phyloP scores from a whole-genome alignment of 2,329 filamentous ascomycete species.

The Nemania serpens region DNA sequence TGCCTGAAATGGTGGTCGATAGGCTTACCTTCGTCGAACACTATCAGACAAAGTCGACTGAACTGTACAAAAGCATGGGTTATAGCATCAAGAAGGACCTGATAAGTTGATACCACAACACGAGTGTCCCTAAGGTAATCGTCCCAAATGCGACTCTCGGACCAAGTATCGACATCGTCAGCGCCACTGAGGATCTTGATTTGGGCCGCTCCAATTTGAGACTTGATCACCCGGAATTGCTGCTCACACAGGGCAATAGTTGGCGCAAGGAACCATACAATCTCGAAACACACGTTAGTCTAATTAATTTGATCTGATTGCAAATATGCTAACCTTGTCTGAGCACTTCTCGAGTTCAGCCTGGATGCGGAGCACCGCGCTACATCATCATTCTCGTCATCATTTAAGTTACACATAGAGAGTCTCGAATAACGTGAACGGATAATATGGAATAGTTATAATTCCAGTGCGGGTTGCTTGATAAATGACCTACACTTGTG shows the following conservation, averaged over 20 bases:
- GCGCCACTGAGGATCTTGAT: slow-evolving; percentile 68
- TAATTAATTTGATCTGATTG: not conserved
- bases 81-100: slow-evolving; percentile 75
- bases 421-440: not conserved
- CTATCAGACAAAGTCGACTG: slow-evolving; percentile 65
- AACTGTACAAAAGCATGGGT: slow-evolving; percentile 74
- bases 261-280: slow-evolving; percentile 75
- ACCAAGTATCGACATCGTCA: slow-evolving; percentile 76
- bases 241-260: slow-evolving; percentile 71
- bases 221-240: slow-evolving; percentile 63
- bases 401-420: not conserved
- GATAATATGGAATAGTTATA: not conserved
- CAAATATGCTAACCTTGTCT: slow-evolving; percentile 54
- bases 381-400: slow-evolving; percentile 39
- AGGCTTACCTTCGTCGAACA: slow-evolving; percentile 79
- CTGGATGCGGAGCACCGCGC: slow-evolving; percentile 70
- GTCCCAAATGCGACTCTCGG: slow-evolving; percentile 68
- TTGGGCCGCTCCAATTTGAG: slow-evolving; percentile 63
- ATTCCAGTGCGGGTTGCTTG: not conserved
- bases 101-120: slow-evolving; percentile 78
- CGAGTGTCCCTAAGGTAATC: slow-evolving; percentile 65
- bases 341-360: slow-evolving; percentile 62
- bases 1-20: not conserved
- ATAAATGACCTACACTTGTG: slow-evolving; percentile 65
- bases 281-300: slow-evolving; percentile 43